Conservation (phyloP, 371 early-diverging fungal species). For the Nematocida sp. region DNA sequence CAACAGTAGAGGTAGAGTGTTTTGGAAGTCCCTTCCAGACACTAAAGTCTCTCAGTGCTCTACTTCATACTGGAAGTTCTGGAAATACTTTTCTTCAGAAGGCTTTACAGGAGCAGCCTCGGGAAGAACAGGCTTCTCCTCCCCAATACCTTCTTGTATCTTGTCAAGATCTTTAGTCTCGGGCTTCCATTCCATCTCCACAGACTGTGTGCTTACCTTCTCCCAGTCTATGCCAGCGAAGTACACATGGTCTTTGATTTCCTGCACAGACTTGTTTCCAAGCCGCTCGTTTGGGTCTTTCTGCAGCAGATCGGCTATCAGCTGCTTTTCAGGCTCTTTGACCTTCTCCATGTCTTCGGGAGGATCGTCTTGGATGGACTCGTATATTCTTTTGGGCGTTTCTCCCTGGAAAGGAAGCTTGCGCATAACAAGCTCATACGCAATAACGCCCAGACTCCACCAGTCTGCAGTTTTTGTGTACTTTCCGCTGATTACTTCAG, state of each 20-base stretch:
- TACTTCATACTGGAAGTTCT: no score
- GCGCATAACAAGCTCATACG: constrained; percentile 81
- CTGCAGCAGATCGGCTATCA: constrained; percentile 51
- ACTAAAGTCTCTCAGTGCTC: no score
- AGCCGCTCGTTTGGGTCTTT: constrained; percentile 74
- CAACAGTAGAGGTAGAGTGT: no score
- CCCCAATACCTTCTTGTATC: constrained; percentile 73
- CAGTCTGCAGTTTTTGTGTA: constrained; percentile 89
- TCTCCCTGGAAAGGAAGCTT: constrained; percentile 73
- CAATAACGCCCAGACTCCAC: constrained; percentile 91
- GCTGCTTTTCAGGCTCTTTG: not conserved
- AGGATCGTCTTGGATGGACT: constrained; percentile 31
- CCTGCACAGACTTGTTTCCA: constrained; percentile 70
- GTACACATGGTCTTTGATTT: constrained; percentile 84
- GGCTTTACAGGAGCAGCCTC: constrained; percentile 3
- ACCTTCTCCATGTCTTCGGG: constrained; percentile 1
- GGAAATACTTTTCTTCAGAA: constrained; percentile 1
- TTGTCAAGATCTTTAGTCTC: constrained; percentile 66
- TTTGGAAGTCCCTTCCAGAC: no score
- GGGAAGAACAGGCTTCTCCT: constrained; percentile 65
- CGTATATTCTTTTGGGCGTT: constrained; percentile 38
- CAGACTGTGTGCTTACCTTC: constrained; percentile 72
- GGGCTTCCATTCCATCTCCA: constrained; percentile 79
- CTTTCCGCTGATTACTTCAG: constrained; percentile 83
- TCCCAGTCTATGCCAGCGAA: constrained; percentile 90